Evolutionary conservation across 1,284 basidiomycete genomes (phyloP), one percentile per base, ranked within the genome.

Genomic region (Tilletiopsis washingtonensis): DNA sequence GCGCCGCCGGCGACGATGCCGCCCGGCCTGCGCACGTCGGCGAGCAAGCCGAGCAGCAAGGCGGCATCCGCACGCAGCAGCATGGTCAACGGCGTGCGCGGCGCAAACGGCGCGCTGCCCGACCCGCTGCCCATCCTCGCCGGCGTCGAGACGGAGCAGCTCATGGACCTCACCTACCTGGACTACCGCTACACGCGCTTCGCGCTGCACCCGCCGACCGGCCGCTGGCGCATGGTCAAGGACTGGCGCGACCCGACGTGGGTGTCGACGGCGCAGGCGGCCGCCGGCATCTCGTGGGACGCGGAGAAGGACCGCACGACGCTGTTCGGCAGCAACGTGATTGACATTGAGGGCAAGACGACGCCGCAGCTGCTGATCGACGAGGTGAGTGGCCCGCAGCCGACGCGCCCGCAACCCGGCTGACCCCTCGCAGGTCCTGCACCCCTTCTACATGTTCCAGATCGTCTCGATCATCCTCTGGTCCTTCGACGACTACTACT

Each of bases 381-480:
- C 64, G 94, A 56, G 46, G 54, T 41, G 40, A 41, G 40, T 38
- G 19, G 9, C 40, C 5, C 24, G 6, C 9, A 48, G 47, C 42
- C 50, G 19, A 12, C 15, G 40, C 34, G 14, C 5, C 9, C 44
- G 25, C 29, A 17, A 25, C 14, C 17, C 15, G 14, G 15, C 24
- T 39, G 25, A 27, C 29, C n/a, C 23, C 11, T n/a, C 14, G 26
- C 21, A 5, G n/a, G 55, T 63, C 43, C 55, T 59, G 40, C 53
- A 53, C 40, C 54, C 48, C n/a, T 51, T 56, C 45, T 59, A 56
- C 62, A 86, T 98, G 50, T 99, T 99, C 74, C 94, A 99, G 80
- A 85, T 98, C 60, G 91, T 91, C 43, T 94, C 90, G 56, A 88
- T 98, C 62, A 76, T 88, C 21, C 77, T 99, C 9, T 98, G 94